Evolutionary conservation across 352 stramenopile species (phyloP), one percentile per base, ranked within the genome.

Genomic region (Globisporangium spiculum): DNA sequence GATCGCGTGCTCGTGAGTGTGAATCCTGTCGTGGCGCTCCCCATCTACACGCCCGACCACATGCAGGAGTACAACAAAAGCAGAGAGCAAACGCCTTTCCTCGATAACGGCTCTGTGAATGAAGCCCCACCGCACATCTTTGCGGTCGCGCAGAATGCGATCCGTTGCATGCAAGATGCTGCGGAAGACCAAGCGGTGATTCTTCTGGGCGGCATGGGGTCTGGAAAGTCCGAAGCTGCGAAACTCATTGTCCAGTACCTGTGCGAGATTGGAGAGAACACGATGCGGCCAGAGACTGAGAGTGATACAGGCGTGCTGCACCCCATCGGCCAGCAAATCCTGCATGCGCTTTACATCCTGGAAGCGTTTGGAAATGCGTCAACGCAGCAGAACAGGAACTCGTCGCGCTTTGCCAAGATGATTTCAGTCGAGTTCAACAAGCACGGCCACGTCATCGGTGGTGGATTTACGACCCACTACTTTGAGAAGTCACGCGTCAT

Each of bases 401-500:
- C 83, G 3, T 95, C 87, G 2, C 79, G 85, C 1, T 89, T 95
- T 67, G 83, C 79, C 6, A 95, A 93, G 72, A 92, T 93, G 81
- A 91, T 92, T 56, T 91, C 80, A 8, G 85, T 95, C 53, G 85
- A 93, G 46, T 93, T 92, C 72, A 90, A 78, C 65, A 86, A 84
- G 54, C 85, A 92, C 38, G 83, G 87, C 9, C 77, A 89, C 64
- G 79, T 93, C 27, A 90, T 95, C 30, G 87, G 85, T 38, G 85
- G 85, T n/a, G 84, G 83, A 0, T 90, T 93, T 68, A 93, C 83
- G 58, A 93, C 81, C 9, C 83, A 94, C 68, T 92, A 89, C 65
- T 90, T 95, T 61, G 84, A 95, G 67, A 90, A 90, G 50, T 90
- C 78, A 1, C 85, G 93, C n/a, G 77, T 98, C 0, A 87, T 97